phyloP scores from a whole-genome alignment of 345 rosid genomes.

The Zanthoxylum bungeanum region DNA sequence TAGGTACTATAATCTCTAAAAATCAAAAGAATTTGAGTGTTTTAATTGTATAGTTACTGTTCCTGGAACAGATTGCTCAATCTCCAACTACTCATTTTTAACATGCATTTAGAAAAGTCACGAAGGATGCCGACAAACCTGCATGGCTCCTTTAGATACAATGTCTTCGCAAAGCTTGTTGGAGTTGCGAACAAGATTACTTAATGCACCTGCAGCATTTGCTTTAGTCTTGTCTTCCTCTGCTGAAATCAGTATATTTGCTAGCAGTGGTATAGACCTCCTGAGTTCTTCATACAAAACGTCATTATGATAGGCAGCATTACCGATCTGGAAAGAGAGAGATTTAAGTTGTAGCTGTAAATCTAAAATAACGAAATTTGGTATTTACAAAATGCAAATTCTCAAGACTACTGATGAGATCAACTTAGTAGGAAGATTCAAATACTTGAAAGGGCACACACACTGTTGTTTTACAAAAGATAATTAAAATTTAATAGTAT shows the following conservation, averaged over 20 bases:
- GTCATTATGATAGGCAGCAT: conserved; percentile 92
- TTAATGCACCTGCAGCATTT: conserved; percentile 95
- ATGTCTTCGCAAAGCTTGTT: conserved; percentile 87
- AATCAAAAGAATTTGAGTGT: no score
- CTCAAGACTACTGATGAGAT: not conserved
- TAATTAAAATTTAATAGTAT: not conserved
- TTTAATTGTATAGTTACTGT: not conserved
- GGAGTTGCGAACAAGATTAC: conserved; percentile 97
- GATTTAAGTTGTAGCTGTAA: not conserved
- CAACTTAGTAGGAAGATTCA: not conserved
- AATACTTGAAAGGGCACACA: not conserved
- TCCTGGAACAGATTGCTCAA: not conserved
- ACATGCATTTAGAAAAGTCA: not conserved
- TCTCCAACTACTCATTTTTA: not conserved
- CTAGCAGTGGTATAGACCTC: conserved; percentile 80
- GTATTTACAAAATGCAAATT: not conserved
- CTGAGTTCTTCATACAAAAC: conserved; percentile 75
- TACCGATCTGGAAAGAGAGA: conserved; percentile 67
- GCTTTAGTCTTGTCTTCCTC: conserved; percentile 98
- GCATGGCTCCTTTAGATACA: conserved; percentile 87
- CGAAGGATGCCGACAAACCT: conserved; percentile 43
- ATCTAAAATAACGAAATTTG: not conserved
- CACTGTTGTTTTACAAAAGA: not conserved
- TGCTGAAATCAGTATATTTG: conserved; percentile 61
- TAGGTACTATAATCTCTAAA: not conserved